Conservation (phyloP, 768 basidiomycete species). For the Leccinum pellstonianum region DNA sequence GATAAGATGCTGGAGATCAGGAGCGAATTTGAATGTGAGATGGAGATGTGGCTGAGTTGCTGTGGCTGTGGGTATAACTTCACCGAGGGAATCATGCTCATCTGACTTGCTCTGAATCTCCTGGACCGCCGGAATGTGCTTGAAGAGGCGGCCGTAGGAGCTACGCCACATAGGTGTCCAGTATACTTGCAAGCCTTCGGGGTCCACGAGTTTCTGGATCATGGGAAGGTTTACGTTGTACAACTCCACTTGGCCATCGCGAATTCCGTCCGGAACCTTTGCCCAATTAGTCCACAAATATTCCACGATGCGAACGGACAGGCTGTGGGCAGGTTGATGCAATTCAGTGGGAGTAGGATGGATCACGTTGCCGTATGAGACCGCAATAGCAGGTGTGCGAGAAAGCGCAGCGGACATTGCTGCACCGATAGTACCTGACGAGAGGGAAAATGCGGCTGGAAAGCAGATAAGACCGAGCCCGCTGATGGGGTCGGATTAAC, state of each 20-base stretch:
- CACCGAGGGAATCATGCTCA: slow-evolving; percentile 42
- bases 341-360: slow-evolving; percentile 61
- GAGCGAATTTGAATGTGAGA: slow-evolving; percentile 74
- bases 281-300: slow-evolving; percentile 89
- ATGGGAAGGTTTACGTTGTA: slow-evolving; percentile 90
- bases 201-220: slow-evolving; percentile 58
- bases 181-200: slow-evolving; percentile 60
- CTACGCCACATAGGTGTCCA: slow-evolving; percentile 90
- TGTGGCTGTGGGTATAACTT: neutral
- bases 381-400: slow-evolving; percentile 71
- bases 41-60: slow-evolving; percentile 26
- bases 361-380: slow-evolving; percentile 82
- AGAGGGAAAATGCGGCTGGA: slow-evolving; percentile 80
- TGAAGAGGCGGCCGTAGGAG: slow-evolving; percentile 80
- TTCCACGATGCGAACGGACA: slow-evolving; percentile 64
- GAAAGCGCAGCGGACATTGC: slow-evolving; percentile 79
- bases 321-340: slow-evolving; percentile 69
- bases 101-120: slow-evolving; percentile 31
- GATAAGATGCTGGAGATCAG: slow-evolving; percentile 68
- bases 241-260: slow-evolving; percentile 69
- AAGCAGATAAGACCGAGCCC: slow-evolving; percentile 2
- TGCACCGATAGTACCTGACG: slow-evolving; percentile 91
- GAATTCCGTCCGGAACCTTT: slow-evolving; percentile 54
- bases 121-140: slow-evolving; percentile 35
- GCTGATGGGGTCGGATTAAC: slow-evolving; percentile 19